Base-by-base conservation (phyloP, 768 basidiomycete genomes). In the Mycena capillaripes region DNA sequence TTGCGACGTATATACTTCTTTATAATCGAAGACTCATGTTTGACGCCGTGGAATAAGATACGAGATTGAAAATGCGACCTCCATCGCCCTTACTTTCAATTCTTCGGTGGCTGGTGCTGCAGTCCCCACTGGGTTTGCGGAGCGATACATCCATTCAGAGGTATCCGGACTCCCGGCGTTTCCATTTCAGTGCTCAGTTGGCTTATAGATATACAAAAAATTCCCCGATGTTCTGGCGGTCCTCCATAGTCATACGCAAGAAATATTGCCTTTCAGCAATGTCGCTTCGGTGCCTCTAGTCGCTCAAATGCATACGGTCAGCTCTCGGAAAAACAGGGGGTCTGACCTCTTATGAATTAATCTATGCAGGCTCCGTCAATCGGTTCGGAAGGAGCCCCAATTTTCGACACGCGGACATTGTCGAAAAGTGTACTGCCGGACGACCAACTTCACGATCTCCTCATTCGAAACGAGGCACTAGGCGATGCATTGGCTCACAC, bases 111-210 rank as follows among this genome's bases (percentile, higher is more conserved):
- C 38, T 12, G 76, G 73, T 8, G 6, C 71, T 23, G 71, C 66
- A 17, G 65, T 76, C 8, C 77, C 77, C 9, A 69, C 75, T 34
- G 73, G 75, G 29, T 78, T 78, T 48, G 25, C 76, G 0, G 77
- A 78, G 60, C 69, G 77, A 58, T 78, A 57, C 32, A 78, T 78
- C 63, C 73, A 77, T 25, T 74, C 70, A 56, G 76, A 80, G 77
- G 78, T 69, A 32, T 12, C 30, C 12, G 48, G 46, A 57, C 34
- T 30, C 17, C 56, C 46, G 10, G 29, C 23, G 5, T 38, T 21
- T 61, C 40, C 7, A 52, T 19, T 17, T n/a, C 14, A n/a, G 50
- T 48, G 32, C 48, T 56, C 8, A 55, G n/a, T 29, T 30, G 29
- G 6, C 46, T 14, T 27, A 19, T 42, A 71, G 74, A 70, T 76